Evolutionary conservation across 257 asterid species (phyloP), one percentile per base, ranked within the genome.

Genomic region (Solanum lycopersicoides): DNA sequence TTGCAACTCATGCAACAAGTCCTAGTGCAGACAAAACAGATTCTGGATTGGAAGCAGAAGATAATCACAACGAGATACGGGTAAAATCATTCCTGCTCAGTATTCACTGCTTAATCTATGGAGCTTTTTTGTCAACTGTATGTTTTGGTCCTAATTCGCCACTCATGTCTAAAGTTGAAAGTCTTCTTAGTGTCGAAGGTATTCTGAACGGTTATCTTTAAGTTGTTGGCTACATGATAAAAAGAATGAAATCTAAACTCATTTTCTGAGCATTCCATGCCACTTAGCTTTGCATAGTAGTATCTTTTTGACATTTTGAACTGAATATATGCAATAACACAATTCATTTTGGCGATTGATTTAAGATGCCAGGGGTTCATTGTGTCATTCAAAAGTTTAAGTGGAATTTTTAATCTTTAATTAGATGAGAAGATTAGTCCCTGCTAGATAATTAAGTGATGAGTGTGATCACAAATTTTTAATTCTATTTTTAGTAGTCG

Each of bases 91-190:
- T 87, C 87, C 56, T 83, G 86, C 91, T 94, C 69, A 88, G 96
- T 21, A 5, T 86, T 68, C 96, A 94, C 44, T 94, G 97, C 88
- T 72, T 90, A 79, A 80, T 90, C 60, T 94, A 91, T 85, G 98
- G 94, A 83, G 90, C 89, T 18, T 87, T 89, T 34, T 91, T 94
- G 63, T 93, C 94, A 15, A 83, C 87, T 79, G 86, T 93, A 42
- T 93, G 94, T 76, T 91, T 86, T 65, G 93, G 96, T 82, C 83
- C 28, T 39, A 50, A 86, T 39, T 65, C 88, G 79, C 90, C n/a
- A 20, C 68, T 63, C 12, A 66, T 18, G 44, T 47, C 30, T 28
- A 80, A 80, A 47, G 85, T 80, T 30, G 68, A 47, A 80, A 80
- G 65, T 47, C 28, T 79, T 44, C 25, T 44, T 4, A n/a, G 25